Percentiles rank a stretch among this genome's conserved stretches.
phyloP scores from a whole-genome alignment of 192 early-diverging fungal species.

The Lobosporangium transversale region DNA sequence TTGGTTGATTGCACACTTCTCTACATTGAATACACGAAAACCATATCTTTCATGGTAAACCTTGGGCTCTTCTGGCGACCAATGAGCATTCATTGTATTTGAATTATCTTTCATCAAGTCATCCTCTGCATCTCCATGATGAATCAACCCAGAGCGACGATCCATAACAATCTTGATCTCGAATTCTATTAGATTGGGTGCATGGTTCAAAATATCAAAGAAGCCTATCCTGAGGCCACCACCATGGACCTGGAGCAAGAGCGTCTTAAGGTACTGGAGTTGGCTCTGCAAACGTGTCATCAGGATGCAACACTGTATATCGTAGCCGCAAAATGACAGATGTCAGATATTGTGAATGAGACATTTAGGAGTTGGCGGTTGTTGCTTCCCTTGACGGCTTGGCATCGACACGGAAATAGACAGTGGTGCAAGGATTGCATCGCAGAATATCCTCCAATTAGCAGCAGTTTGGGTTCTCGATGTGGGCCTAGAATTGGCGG shows the following conservation, averaged over 20 bases:
- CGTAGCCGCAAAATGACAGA: neutral
- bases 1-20: neutral
- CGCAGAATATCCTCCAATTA: neutral
- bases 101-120: conserved; percentile 22
- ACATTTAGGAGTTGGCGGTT: neutral
- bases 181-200: conserved; percentile 1
- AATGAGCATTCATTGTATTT: no score
- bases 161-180: neutral
- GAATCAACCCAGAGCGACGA: neutral
- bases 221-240: neutral
- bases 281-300: neutral
- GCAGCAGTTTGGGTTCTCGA: neutral
- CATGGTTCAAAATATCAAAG: neutral
- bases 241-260: neutral
- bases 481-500: neutral
- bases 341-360: neutral
- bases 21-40: conserved; percentile 6
- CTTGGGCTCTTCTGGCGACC: conserved; percentile 14
- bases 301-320: neutral
- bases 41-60: conserved; percentile 18
- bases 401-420: neutral
- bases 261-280: neutral
- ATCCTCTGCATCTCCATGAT: neutral
- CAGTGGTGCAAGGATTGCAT: conserved; percentile 3
- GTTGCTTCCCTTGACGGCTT: no score